Evolutionary conservation across 371 early-diverging fungal genomes (phyloP), one percentile per base, ranked within the genome.

Genomic region (Blakeslea trispora): DNA sequence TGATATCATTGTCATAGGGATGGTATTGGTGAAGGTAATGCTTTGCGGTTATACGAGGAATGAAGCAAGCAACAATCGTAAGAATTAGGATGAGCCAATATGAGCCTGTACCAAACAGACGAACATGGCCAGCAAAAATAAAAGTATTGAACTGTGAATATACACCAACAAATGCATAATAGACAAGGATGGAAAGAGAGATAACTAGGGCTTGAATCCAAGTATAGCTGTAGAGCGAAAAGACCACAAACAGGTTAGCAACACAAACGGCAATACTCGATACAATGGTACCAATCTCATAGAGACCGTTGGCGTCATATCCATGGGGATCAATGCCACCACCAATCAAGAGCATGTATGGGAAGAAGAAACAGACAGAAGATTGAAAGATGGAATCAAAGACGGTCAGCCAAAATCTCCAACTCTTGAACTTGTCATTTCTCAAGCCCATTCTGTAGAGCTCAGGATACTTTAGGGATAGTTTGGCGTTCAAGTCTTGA

Each of bases 351-450:
- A 83, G 61, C 70, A 75, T 72, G 51, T 83, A 81, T 6, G 89
- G 87, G 40, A 91, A 79, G 55, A 86, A 93, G 74, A 90, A 93
- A 44, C 88, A 87, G 24, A 95, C 86, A 5, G 88, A 61, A 0
- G 96, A 94, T 73, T 98, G 97, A 68, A 87, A 97, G 45, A 96
- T 66, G 0, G 88, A 93, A 59, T 96, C 95, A 15, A 88, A 18
- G 9, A 91, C 81, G 35, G 88, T 93, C 31, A 91, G 63, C 87
- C 90, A 94, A 71, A 95, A 95, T 61, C 89, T 85, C 77, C 84
- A 79, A 49, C 81, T 75, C 32, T 87, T 93, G 77, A 91, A 98
- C 45, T 93, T 84, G 50, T 82, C 83, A 57, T 94, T 89, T 52
- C 84, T 81, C 51, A 96, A 84, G 31, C 98, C 96, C 64, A 90